These are phyloP conservation scores for Mucor piriformis DNA, from an alignment of 371 early-diverging fungal genomes.

Conservation along the genomic window DNA sequence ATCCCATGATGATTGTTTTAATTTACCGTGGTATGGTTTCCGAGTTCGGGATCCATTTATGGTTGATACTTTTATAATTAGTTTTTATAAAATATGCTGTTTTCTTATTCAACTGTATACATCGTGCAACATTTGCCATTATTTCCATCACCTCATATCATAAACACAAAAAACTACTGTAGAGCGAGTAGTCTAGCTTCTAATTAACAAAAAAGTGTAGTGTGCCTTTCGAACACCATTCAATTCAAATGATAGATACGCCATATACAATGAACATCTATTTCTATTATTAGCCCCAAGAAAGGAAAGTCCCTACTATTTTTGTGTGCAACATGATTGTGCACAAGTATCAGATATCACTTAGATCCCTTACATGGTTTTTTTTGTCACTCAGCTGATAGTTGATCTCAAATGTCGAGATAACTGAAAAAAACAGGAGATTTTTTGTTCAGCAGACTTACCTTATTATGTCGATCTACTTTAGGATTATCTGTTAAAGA, in stretches of 20 bases:
- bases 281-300: background rate
- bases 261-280: background rate
- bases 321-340: background rate
- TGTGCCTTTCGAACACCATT: background rate
- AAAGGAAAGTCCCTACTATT: background rate
- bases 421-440: background rate
- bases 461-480: background rate
- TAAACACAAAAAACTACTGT: too few relatives aligned
- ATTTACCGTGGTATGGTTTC: slow-evolving; percentile 15
- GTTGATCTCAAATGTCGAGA: slow-evolving; percentile 2
- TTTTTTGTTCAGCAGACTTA: background rate
- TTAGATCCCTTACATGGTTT: background rate
- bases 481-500: background rate
- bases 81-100: background rate
- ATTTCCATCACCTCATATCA: too few relatives aligned
- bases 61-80: background rate
- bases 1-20: slow-evolving; percentile 23
- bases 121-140: too few relatives aligned
- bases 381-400: background rate
- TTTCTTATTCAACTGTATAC: too few relatives aligned
- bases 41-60: slow-evolving; percentile 20
- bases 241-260: background rate
- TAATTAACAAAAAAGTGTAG: too few relatives aligned
- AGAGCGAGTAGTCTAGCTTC: too few relatives aligned
- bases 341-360: background rate